Conservation (phyloP, 805 yeast species). For the Zygosaccharomyces bailii region DNA sequence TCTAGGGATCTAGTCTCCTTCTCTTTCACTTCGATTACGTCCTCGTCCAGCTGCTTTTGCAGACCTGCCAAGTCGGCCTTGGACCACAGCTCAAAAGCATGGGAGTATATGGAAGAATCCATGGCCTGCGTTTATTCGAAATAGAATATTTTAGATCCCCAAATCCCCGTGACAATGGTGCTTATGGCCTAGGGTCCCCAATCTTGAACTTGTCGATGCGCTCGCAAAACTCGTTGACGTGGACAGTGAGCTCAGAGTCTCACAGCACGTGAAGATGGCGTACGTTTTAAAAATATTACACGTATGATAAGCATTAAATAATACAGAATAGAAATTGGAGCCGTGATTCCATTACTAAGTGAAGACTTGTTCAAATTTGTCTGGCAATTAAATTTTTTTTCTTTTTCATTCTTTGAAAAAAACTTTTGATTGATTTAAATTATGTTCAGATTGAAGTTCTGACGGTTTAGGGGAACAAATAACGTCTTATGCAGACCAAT, state of each 20-base stretch:
- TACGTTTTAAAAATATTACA: conserved; percentile 2
- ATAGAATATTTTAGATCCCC: too few relatives aligned
- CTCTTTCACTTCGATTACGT: conserved; percentile 68
- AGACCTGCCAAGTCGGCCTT: conserved; percentile 65
- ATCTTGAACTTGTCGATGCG: background rate
- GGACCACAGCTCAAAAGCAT: conserved; percentile 72
- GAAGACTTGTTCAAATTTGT: background rate
- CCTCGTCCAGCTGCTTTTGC: conserved; percentile 70
- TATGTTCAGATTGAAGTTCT: background rate
- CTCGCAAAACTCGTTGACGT: background rate
- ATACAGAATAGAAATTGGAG: background rate
- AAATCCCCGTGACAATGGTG: background rate
- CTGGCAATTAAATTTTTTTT: background rate
- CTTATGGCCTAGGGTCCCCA: background rate
- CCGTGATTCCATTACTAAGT: background rate
- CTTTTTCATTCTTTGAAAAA: background rate
- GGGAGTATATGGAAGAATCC: conserved; percentile 34
- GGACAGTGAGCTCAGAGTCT: background rate
- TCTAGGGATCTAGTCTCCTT: conserved; percentile 65
- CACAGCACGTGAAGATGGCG: conserved; percentile 1
- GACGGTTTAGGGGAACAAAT: background rate
- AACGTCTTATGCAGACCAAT: conserved; percentile 53
- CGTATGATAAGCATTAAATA: conserved; percentile 3
- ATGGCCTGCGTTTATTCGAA: too few relatives aligned
- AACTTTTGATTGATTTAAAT: background rate